Percentiles rank a stretch among this genome's conserved stretches.
These are phyloP conservation scores for Wallacemonas rigidus DNA, from an alignment of 208 protist species.

Conservation along the genomic window DNA sequence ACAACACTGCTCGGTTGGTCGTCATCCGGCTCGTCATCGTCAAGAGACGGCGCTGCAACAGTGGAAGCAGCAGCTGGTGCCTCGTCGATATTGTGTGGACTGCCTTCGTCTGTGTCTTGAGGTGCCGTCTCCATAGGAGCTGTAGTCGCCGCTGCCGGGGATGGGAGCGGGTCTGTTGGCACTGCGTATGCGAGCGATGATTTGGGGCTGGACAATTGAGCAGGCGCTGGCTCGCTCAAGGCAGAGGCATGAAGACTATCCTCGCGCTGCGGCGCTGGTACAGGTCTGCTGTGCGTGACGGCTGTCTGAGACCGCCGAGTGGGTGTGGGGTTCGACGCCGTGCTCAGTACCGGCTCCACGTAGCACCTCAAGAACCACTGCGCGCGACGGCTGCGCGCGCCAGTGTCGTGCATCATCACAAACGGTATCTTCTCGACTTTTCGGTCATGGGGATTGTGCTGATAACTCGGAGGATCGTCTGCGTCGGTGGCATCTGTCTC, in stretches of 20 bases:
- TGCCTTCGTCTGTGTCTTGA: no score
- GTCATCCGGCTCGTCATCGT: not conserved
- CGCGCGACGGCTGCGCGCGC: constrained; percentile 11
- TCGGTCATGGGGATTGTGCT: no score
- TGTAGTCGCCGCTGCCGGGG: not conserved
- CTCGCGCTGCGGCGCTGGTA: not conserved
- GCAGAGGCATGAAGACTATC: not conserved
- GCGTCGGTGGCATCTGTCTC: not conserved
- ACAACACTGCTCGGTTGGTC: not conserved
- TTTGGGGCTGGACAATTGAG: not conserved
- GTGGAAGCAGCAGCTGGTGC: not conserved
- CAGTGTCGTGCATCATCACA: constrained; percentile 14
- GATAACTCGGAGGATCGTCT: not conserved
- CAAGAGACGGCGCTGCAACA: not conserved
- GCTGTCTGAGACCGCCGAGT: not conserved
- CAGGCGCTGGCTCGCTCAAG: not conserved
- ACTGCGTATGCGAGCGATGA: not conserved
- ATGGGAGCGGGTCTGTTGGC: not conserved
- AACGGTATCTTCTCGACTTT: constrained; percentile 5
- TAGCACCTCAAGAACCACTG: constrained; percentile 2
- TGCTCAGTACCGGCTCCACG: not conserved
- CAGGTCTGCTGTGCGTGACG: not conserved
- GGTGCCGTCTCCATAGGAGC: not conserved
- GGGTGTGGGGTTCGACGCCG: not conserved
- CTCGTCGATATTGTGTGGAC: no score